Evolutionary conservation across 2,329 filamentous ascomycete genomes (phyloP).

Genomic region (Plectosphaerella plurivora): DNA sequence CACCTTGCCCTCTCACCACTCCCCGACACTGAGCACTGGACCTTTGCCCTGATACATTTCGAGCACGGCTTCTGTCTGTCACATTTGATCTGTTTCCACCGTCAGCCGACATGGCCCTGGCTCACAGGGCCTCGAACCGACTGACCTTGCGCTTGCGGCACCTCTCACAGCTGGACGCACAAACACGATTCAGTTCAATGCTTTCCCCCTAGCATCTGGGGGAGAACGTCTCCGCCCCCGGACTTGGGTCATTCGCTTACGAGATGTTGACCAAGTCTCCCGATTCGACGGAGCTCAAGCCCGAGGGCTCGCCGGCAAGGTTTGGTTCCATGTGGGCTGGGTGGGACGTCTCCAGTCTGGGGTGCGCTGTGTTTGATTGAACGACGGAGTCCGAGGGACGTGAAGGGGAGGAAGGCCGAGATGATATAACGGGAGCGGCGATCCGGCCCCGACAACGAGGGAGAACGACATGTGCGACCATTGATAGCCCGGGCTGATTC

Average conservation of each 20-base stretch:
- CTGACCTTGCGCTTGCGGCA: constrained; percentile 38
- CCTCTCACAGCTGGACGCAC: constrained; percentile 32
- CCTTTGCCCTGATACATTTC: constrained; percentile 37
- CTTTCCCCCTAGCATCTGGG: not conserved
- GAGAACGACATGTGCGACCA: not conserved
- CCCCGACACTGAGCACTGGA: constrained; percentile 33
- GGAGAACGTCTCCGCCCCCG: not conserved
- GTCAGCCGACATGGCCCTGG: constrained; percentile 15
- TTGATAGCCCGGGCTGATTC: not conserved
- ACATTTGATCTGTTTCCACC: constrained; percentile 41
- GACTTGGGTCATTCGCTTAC: not conserved
- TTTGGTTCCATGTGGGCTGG: not conserved
- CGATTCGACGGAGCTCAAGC: not conserved
- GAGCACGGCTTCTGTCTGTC: constrained; percentile 46
- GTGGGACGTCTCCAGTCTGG: not conserved
- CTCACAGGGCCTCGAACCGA: not conserved
- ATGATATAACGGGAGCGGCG: not conserved
- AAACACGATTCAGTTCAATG: not conserved
- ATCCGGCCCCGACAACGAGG: not conserved
- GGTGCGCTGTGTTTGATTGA: not conserved
- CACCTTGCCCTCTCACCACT: constrained; percentile 38
- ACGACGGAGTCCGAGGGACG: not conserved
- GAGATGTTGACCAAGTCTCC: not conserved
- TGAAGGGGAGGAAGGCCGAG: not conserved
- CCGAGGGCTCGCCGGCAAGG: not conserved